Evolutionary conservation across 768 basidiomycete genomes (phyloP).

Genomic region (Tulasnella sp.): DNA sequence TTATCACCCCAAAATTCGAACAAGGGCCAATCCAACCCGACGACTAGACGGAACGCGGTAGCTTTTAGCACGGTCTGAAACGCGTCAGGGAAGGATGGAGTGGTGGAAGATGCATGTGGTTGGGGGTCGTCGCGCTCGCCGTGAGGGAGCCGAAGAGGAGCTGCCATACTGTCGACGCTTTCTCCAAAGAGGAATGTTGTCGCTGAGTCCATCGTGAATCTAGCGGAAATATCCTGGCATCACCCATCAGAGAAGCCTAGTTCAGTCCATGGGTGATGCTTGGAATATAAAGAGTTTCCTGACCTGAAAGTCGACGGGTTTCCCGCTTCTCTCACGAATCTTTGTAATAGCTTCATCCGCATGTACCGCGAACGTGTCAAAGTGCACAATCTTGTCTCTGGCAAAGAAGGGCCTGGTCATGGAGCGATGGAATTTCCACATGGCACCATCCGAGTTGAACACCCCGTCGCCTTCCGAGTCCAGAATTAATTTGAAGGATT

Average conservation of each 20-base stretch:
- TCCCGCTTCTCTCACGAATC: conserved; percentile 35
- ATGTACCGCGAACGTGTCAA: conserved; percentile 49
- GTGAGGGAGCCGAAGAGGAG: conserved; percentile 28
- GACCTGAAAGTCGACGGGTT: conserved; percentile 50
- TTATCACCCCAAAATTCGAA: conserved; percentile 34
- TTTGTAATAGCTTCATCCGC: conserved; percentile 37
- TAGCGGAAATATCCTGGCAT: conserved; percentile 38
- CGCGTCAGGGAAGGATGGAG: not conserved
- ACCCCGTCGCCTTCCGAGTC: conserved; percentile 57
- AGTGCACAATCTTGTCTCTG: conserved; percentile 48
- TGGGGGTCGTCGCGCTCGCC: conserved; percentile 26
- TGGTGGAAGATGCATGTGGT: not conserved
- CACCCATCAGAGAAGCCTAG: too few species aligned
- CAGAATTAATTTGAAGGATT: too few species aligned
- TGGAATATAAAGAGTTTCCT: too few species aligned
- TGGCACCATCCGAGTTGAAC: conserved; percentile 40
- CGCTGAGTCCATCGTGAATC: conserved; percentile 57
- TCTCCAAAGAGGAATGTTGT: conserved; percentile 55
- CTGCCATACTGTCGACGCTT: conserved; percentile 40
- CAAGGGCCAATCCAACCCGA: conserved; percentile 30
- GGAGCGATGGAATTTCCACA: conserved; percentile 64
- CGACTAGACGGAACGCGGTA: not conserved
- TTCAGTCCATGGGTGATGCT: too few species aligned
- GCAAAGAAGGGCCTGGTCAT: conserved; percentile 65
- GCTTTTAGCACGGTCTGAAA: not conserved